Conservation (phyloP, 2,329 filamentous ascomycete genomes). For the Myriosclerotinia curreyana region DNA sequence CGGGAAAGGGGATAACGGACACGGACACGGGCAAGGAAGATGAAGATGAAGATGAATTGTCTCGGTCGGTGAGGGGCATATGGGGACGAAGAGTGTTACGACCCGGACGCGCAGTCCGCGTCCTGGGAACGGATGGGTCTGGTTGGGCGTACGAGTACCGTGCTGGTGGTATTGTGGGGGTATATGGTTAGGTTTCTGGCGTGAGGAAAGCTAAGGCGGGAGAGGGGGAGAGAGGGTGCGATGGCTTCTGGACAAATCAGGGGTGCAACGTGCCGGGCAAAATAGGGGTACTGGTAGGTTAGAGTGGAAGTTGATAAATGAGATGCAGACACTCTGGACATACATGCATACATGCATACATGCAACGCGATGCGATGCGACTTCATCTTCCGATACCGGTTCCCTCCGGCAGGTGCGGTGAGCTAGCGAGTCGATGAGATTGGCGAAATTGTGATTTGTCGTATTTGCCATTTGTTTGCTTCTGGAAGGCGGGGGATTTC, state of each 20-base stretch:
- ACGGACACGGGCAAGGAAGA: not conserved
- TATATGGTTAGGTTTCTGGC: too few relatives aligned
- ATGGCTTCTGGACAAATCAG: not conserved
- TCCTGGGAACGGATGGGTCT: not conserved
- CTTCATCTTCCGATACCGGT: slow-evolving; percentile 4
- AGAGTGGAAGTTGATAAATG: too few relatives aligned
- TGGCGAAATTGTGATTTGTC: slow-evolving; percentile 20
- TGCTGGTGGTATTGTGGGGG: slow-evolving; percentile 6
- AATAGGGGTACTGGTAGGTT: not conserved
- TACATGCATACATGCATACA: not conserved
- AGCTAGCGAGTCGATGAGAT: slow-evolving; percentile 5
- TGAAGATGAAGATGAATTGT: not conserved
- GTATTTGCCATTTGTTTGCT: slow-evolving; percentile 2
- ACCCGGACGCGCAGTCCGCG: not conserved
- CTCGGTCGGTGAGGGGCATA: not conserved
- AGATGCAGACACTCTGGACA: slow-evolving; percentile 2
- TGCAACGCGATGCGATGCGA: not conserved
- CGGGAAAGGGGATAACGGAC: not conserved
- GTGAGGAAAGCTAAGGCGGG: too few relatives aligned
- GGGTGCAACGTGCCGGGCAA: slow-evolving; percentile 8
- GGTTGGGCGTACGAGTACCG: slow-evolving; percentile 5
- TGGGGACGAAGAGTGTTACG: not conserved
- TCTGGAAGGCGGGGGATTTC: not conserved
- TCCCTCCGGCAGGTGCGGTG: not conserved
- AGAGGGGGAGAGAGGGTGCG: not conserved